A percentile compares a stretch with the other conserved stretches of the same genome.
Conservation (phyloP, 2,329 filamentous ascomycete genomes). For the Microcyclospora tardicrescens region DNA sequence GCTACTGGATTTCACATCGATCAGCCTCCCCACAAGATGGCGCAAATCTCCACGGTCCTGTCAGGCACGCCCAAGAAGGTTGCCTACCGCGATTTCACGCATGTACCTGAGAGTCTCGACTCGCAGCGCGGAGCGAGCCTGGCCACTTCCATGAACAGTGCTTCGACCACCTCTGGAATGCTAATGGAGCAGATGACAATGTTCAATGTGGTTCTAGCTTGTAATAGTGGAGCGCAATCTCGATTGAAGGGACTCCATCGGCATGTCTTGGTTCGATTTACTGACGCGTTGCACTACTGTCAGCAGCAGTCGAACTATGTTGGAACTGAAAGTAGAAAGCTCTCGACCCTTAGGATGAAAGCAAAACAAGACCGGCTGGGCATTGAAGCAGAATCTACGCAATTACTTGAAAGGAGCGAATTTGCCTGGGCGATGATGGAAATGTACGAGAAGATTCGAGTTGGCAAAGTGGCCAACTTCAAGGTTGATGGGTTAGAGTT, state of each 20-base stretch:
- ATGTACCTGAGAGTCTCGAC: constrained; percentile 19
- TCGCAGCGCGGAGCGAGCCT: constrained; percentile 11
- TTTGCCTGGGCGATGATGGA: constrained; percentile 21
- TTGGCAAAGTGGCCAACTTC: constrained; percentile 12
- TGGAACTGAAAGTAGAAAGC: constrained; percentile 76
- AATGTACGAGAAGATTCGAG: constrained; percentile 12
- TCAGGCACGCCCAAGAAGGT: not conserved
- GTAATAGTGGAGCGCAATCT: constrained; percentile 48
- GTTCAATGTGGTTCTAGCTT: constrained; percentile 92
- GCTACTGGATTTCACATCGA: constrained; percentile 3
- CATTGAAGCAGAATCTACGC: constrained; percentile 27
- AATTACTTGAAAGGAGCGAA: constrained; percentile 17
- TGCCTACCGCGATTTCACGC: constrained; percentile 14
- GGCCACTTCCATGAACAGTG: constrained; percentile 18
- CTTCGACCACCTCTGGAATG: constrained; percentile 18
- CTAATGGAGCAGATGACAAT: constrained; percentile 63
- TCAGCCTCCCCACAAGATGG: not conserved
- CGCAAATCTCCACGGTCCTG: not conserved
- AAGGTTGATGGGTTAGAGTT: constrained; percentile 59
- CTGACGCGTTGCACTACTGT: constrained; percentile 83
- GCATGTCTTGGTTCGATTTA: constrained; percentile 82
- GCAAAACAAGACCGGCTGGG: constrained; percentile 45
- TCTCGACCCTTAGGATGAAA: constrained; percentile 69
- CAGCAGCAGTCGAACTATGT: constrained; percentile 85
- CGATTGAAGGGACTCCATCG: constrained; percentile 65